Conservation (phyloP, 2,329 filamentous ascomycete species). For the Raffaelea arxii region DNA sequence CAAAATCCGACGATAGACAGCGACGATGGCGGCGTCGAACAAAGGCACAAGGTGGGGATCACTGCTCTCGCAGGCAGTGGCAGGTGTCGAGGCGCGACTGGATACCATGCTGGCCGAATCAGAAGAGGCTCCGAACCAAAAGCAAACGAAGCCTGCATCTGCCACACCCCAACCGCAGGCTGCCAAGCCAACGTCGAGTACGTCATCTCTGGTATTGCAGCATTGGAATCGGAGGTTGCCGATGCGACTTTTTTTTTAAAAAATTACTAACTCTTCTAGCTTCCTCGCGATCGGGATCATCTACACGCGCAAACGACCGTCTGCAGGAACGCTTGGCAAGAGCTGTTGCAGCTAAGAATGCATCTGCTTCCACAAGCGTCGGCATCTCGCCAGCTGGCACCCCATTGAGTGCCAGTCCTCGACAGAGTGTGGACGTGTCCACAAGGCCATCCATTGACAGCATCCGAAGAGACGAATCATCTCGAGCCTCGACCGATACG, state of each 20-base stretch:
- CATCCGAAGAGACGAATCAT: background rate
- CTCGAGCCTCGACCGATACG: conserved; percentile 11
- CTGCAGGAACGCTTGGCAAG: conserved; percentile 84
- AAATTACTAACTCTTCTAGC: conserved; percentile 23
- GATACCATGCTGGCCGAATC: conserved; percentile 86
- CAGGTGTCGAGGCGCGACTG: conserved; percentile 84
- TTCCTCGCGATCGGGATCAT: conserved; percentile 55
- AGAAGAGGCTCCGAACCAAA: conserved; percentile 35
- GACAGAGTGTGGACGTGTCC: conserved; percentile 28
- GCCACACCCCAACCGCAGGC: conserved; percentile 22
- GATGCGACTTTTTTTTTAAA: too few relatives aligned
- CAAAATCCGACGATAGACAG: background rate
- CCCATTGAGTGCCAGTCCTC: conserved; percentile 28
- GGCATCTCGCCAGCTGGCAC: conserved; percentile 34
- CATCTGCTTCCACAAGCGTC: conserved; percentile 30
- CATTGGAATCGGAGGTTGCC: too few relatives aligned
- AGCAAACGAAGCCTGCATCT: conserved; percentile 9
- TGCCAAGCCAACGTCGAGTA: conserved; percentile 18
- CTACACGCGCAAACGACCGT: conserved; percentile 60
- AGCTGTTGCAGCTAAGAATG: conserved; percentile 66
- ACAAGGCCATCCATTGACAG: conserved; percentile 22
- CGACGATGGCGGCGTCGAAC: conserved; percentile 36
- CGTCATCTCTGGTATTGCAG: too few relatives aligned
- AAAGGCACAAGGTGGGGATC: conserved; percentile 61
- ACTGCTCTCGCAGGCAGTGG: conserved; percentile 81